Evolutionary conservation across 225 moss, liverwort and hornwort species (phyloP).

Genomic region (Asterella californica): DNA sequence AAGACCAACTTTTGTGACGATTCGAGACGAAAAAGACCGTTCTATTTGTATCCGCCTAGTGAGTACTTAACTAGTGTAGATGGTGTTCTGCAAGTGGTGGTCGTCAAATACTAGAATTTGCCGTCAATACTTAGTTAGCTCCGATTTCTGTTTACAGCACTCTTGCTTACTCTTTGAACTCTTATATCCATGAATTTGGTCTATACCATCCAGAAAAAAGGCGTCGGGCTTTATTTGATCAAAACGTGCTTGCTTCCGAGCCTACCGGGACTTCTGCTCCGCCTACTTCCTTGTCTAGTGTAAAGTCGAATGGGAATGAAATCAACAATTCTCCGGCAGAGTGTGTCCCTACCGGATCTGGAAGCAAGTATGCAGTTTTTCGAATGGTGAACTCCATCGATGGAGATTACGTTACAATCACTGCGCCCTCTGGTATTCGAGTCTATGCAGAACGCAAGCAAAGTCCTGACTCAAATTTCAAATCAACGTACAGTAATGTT

Average conservation of each 20-base stretch:
- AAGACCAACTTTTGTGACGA: background rate
- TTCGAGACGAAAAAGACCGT: background rate
- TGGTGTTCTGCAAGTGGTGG: background rate
- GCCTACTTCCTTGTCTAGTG: background rate
- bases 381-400: slow-evolving; percentile 33
- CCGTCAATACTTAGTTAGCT: background rate
- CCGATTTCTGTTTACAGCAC: background rate
- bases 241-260: slow-evolving; percentile 2
- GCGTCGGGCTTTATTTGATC: slow-evolving; percentile 9
- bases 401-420: slow-evolving; percentile 37
- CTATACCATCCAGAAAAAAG: slow-evolving; percentile 24
- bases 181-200: background rate
- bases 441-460: slow-evolving; percentile 37
- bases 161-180: background rate
- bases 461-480: background rate
- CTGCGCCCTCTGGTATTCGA: slow-evolving; percentile 34
- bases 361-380: slow-evolving; percentile 17
- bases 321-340: background rate
- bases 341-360: background rate
- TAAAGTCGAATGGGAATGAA: background rate
- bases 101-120: background rate
- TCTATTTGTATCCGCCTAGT: background rate
- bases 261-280: background rate
- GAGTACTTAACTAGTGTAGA: background rate
- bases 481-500: background rate